Percentiles rank a stretch among this genome's conserved stretches.
phyloP scores from a whole-genome alignment of 106 monocot genomes.

The Acorus gramineus region DNA sequence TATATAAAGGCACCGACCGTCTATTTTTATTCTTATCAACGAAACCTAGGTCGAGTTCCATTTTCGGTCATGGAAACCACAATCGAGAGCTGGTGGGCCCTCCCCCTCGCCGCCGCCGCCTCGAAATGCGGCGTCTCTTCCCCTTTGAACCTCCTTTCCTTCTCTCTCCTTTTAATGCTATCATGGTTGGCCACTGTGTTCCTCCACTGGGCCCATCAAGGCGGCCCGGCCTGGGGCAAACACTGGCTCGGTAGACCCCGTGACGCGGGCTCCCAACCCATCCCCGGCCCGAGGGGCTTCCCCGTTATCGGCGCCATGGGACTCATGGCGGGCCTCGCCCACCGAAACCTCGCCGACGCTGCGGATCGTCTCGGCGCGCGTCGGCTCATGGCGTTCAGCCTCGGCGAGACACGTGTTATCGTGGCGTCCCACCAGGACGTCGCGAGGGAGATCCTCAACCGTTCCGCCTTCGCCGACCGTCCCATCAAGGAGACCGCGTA shows the following conservation, averaged over 20 bases:
- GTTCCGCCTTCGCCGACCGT: conserved; percentile 51
- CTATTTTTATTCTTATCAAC: no score
- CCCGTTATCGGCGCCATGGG: conserved; percentile 56
- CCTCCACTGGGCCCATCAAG: conserved; percentile 32
- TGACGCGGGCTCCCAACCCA: not conserved
- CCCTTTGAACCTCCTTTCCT: conserved; percentile 3
- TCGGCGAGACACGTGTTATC: conserved; percentile 33
- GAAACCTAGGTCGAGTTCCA: no score
- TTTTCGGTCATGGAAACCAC: no score
- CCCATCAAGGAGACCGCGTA: conserved; percentile 60
- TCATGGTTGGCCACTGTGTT: conserved; percentile 11
- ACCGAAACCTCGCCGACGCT: conserved; percentile 31
- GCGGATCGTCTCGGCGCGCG: conserved; percentile 12
- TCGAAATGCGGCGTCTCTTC: conserved; percentile 11
- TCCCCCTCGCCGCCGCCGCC: conserved; percentile 11
- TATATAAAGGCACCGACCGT: no score
- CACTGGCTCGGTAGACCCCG: not conserved
- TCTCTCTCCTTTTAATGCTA: not conserved
- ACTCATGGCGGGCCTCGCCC: conserved; percentile 52
- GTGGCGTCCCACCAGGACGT: conserved; percentile 37
- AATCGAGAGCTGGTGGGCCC: conserved; percentile 8
- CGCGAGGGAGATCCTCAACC: conserved; percentile 46
- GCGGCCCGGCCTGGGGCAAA: conserved; percentile 51
- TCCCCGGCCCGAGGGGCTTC: conserved; percentile 44
- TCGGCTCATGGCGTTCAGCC: conserved; percentile 52